phyloP scores from a whole-genome alignment of 306 rosid genomes.

The Vicia faba region DNA sequence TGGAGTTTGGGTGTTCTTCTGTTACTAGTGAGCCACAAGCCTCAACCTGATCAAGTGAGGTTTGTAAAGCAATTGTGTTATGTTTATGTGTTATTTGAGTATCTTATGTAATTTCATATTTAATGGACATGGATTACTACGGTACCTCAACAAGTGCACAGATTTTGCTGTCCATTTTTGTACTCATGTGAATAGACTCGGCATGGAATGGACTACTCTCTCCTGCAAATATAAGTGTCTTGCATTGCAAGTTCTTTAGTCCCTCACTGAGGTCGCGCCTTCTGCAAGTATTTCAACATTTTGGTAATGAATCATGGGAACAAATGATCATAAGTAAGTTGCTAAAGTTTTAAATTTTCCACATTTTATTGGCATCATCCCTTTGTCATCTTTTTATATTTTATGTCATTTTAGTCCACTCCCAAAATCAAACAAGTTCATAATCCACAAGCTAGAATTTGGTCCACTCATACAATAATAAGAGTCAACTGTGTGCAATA shows the following conservation, averaged over 20 bases:
- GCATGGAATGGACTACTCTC: conserved; percentile 78
- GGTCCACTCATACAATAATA: conserved; percentile 16
- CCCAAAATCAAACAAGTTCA: not conserved
- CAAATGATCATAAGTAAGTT: not conserved
- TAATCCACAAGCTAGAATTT: conserved; percentile 27
- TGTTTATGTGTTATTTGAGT: not conserved
- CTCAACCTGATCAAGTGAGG: conserved; percentile 57
- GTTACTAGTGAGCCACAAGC: conserved; percentile 87
- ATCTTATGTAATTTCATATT: not conserved
- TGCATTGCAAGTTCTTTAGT: conserved; percentile 69
- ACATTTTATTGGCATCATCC: conserved; percentile 6
- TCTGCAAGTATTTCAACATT: conserved; percentile 47
- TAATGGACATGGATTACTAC: not conserved
- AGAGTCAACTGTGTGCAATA: not conserved
- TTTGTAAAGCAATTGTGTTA: conserved; percentile 5
- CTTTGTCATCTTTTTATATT: conserved; percentile 1
- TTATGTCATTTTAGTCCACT: not conserved
- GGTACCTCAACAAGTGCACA: conserved; percentile 84
- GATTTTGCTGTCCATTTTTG: conserved; percentile 51
- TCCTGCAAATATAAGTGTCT: conserved; percentile 83
- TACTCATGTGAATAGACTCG: conserved; percentile 72
- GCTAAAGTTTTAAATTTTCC: conserved; percentile 17
- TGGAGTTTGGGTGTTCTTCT: conserved; percentile 82
- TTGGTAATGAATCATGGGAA: conserved; percentile 17
- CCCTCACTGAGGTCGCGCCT: conserved; percentile 68